Base-by-base conservation (phyloP, 495 filamentous ascomycete genomes). In the Cenococcum geophilum region DNA sequence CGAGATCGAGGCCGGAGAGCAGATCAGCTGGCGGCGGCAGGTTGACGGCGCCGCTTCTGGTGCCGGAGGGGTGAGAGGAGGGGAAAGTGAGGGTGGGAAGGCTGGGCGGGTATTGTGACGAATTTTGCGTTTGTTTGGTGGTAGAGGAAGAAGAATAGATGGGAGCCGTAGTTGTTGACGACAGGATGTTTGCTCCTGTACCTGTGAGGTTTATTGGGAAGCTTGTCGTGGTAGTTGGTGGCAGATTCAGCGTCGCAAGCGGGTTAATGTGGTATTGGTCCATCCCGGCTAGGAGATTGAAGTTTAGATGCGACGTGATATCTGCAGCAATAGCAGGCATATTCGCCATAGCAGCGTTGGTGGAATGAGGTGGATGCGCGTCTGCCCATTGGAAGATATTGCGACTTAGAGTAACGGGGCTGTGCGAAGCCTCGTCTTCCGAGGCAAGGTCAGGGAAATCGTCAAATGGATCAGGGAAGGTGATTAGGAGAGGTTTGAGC, bases 351-450 rank as follows among this genome's bases (percentile, higher is more conserved):
- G 47, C n/a, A n/a, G 20, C 23, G n/a, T 37, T 52, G 10, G 48
- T 27, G 1, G 57, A 14, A 35, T 59, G 56, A 3, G 65, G 43
- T 1, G 61, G 61, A 43, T 67, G 59, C 11, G 59, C 56, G n/a
- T 61, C 56, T 3, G 61, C 66, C 66, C 66, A 75, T 52, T 71
- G 63, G 27, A 75, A 60, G 53, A 73, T 73, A 45, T 67, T 60
- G 8, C 72, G 56, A 56, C 72, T 69, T 5, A 75, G 71, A 0
- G 68, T 72, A 43, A 73, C 60, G 4, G 64, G 71, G 22, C 61
- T 67, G 10, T 57, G 45, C 10, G 47, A 25, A 4, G 60, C 63
- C 18, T 55, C 59, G 37, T 66, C 63, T 9, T 60, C 61, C 4
- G 68, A 68, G 11, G 56, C 27, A 5, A 50, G 57, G 36, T 70